Percentiles rank a stretch among this genome's conserved stretches.
Conservation (phyloP, 495 filamentous ascomycete genomes). For the Xylaria curta region DNA sequence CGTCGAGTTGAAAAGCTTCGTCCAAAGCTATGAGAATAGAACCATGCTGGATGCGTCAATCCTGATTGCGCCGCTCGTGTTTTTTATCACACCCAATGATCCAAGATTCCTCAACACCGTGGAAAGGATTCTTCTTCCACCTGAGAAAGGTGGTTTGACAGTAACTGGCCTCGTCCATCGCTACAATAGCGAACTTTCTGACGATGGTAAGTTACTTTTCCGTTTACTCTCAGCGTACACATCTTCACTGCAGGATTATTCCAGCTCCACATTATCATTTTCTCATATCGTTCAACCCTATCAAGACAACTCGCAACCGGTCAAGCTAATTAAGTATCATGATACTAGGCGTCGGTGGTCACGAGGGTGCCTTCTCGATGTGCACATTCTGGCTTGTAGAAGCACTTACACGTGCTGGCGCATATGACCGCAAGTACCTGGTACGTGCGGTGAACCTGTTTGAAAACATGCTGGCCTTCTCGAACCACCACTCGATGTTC, state of each 20-base stretch:
- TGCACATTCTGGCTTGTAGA: conserved; percentile 75
- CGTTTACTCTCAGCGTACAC: not conserved
- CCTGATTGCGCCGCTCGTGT: conserved; percentile 74
- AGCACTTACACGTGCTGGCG: conserved; percentile 70
- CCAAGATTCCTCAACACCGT: conserved; percentile 72
- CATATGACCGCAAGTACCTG: conserved; percentile 69
- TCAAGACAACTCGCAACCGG: not conserved
- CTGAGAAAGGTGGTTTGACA: conserved; percentile 74
- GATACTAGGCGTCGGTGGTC: conserved; percentile 67
- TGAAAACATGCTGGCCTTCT: conserved; percentile 75
- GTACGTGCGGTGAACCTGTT: conserved; percentile 69
- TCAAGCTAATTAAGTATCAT: not conserved
- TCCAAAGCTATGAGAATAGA: conserved; percentile 72
- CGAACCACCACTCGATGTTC: conserved; percentile 77
- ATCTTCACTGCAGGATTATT: not conserved
- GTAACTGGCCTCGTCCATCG: conserved; percentile 74
- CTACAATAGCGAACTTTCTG: conserved; percentile 67
- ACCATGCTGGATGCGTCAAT: conserved; percentile 74
- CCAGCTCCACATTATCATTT: not conserved
- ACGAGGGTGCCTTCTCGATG: conserved; percentile 80
- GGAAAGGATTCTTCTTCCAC: conserved; percentile 68
- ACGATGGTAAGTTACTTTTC: conserved; percentile 63
- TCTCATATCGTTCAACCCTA: not conserved
- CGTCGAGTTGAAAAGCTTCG: conserved; percentile 65
- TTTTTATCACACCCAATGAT: conserved; percentile 77